Base-by-base conservation (phyloP, 768 basidiomycete species). In the Trametes villosa region DNA sequence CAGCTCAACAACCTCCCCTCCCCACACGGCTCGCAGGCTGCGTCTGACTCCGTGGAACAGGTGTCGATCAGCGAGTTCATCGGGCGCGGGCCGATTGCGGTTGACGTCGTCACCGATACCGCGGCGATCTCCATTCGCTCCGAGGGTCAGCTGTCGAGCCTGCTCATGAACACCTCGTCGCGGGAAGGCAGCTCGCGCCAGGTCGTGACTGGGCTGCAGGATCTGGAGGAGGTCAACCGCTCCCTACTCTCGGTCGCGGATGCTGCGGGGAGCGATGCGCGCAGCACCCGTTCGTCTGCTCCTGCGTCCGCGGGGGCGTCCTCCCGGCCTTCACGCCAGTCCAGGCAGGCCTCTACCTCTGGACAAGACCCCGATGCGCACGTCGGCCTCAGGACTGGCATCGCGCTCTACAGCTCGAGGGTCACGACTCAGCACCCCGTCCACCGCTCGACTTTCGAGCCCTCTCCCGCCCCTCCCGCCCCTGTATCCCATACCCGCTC, bases 391-490 rank as follows among this genome's bases (percentile, higher is more conserved):
- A 53, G 65, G 30, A 64, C 62, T 9, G 65, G 65, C 24, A 29
- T 67, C 20, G 42, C 62, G 15, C 38, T 67, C 24, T 67, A 67
- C 33, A 47, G 57, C 60, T 67, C 62, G 13, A 31, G 62, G 4
- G 57, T 59, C 17, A 31, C 40, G 2, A 51, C 62, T n/a, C 47
- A 55, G 6, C 27, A 36, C 27, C 30, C 62, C 22, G 48, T 57
- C 53, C 29, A 36, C 15, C 38, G 24, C 30, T 31, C 46, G 18
- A 42, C 57, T 11, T 20, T 26, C 27, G 57, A 45, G 0, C 55
- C 51, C 34, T 54, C 53, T 12, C 52, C 50, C 9, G 22, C 40
- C 6, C 26, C 52, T 20, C 60, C 49, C 24, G 48, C 52, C 20
- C 46, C 45, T 3, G 26, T 41, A n/a, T 33, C 47, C 9, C 33